These are phyloP conservation scores for Evansstolkia leycettana DNA, from an alignment of 495 filamentous ascomycete genomes.

Conservation along the genomic window DNA sequence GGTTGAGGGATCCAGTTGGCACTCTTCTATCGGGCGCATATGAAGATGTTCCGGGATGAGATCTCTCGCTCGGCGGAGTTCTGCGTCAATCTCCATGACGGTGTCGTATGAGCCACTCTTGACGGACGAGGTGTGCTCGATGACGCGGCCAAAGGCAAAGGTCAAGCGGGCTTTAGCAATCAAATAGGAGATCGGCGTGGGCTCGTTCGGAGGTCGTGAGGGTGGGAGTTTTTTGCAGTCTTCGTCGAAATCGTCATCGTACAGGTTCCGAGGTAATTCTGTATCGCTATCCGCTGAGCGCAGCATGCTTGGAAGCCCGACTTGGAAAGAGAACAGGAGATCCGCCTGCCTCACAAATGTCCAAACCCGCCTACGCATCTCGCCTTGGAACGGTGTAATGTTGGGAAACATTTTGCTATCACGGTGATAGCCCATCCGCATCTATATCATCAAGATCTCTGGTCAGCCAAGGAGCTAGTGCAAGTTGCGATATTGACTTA, in stretches of 20 bases:
- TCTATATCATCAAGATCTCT: too few species aligned
- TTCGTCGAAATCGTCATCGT: constrained; percentile 86
- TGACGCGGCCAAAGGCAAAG: constrained; percentile 48
- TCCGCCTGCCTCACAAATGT: constrained; percentile 70
- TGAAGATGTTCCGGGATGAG: constrained; percentile 68
- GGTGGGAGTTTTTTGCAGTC: constrained; percentile 65
- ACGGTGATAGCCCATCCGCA: constrained; percentile 92
- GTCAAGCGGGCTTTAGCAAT: constrained; percentile 64
- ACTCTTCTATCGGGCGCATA: constrained; percentile 66
- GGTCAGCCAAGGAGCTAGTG: too few species aligned
- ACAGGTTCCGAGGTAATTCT: constrained; percentile 75
- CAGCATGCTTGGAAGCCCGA: constrained; percentile 84
- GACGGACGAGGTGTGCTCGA: constrained; percentile 35
- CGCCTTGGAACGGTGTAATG: constrained; percentile 77
- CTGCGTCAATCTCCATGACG: constrained; percentile 66
- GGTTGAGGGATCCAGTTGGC: constrained; percentile 58
- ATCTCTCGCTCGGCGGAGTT: constrained; percentile 58
- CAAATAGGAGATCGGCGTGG: constrained; percentile 81
- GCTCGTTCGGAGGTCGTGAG: constrained; percentile 59
- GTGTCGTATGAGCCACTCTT: constrained; percentile 61
- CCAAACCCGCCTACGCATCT: constrained; percentile 89
- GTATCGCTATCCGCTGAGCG: constrained; percentile 73
- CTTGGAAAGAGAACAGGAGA: constrained; percentile 80
- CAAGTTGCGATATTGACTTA: too few species aligned
- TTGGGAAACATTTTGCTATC: constrained; percentile 75